phyloP scores from a whole-genome alignment of 1,284 basidiomycete species.

The Apiotrichum porosum region DNA sequence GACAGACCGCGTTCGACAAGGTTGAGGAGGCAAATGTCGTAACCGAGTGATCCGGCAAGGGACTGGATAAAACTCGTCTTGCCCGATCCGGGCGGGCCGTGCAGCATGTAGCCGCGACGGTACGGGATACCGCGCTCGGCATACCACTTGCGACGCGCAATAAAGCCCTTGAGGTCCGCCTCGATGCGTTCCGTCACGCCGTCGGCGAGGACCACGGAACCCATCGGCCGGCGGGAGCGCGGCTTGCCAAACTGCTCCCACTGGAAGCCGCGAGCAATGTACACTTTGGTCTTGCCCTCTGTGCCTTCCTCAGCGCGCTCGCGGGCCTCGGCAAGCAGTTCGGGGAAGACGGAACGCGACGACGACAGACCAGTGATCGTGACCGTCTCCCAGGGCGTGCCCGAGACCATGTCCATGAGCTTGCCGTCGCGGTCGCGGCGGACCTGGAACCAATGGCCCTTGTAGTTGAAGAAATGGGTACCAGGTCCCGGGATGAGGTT shows the following conservation, averaged over 20 bases:
- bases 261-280: slow-evolving; percentile 93
- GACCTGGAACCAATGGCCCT: slow-evolving; percentile 84
- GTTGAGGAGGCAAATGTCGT: slow-evolving; percentile 96
- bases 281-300: slow-evolving; percentile 92
- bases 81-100: slow-evolving; percentile 95
- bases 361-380: slow-evolving; percentile 87
- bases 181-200: slow-evolving; percentile 77
- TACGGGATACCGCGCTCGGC: slow-evolving; percentile 98
- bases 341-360: slow-evolving; percentile 74
- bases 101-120: slow-evolving; percentile 86
- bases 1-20: slow-evolving; percentile 92
- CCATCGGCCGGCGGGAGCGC: slow-evolving; percentile 75
- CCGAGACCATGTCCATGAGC: slow-evolving; percentile 84
- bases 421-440: slow-evolving; percentile 83
- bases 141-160: slow-evolving; percentile 86
- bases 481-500: slow-evolving; percentile 93
- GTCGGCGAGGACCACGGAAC: slow-evolving; percentile 85
- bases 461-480: slow-evolving; percentile 86
- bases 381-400: slow-evolving; percentile 95
- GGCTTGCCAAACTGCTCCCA: slow-evolving; percentile 96
- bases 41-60: slow-evolving; percentile 81
- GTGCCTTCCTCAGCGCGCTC: slow-evolving; percentile 78
- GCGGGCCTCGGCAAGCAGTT: slow-evolving; percentile 78
- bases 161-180: slow-evolving; percentile 73
- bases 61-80: slow-evolving; percentile 99